Conservation (phyloP, 768 basidiomycete species). For the Mrakia frigida region DNA sequence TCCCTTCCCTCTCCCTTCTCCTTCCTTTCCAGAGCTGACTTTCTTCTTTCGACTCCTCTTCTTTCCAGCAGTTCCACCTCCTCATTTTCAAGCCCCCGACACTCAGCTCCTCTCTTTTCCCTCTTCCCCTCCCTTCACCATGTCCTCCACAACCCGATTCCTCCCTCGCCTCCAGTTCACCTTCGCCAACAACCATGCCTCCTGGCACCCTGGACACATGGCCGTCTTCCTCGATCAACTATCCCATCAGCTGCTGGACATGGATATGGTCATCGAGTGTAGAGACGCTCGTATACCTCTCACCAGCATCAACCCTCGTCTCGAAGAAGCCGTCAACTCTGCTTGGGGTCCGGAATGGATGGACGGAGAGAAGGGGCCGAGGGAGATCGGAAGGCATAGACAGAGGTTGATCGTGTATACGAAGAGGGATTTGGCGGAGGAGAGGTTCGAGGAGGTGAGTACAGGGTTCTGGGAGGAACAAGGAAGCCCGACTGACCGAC, state of each 20-base stretch:
- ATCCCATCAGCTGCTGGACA: slow-evolving; percentile 65
- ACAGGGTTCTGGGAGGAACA: not conserved
- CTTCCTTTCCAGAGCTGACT: not conserved
- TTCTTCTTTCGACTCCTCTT: not conserved
- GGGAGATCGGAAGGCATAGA: slow-evolving; percentile 48
- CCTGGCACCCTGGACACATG: slow-evolving; percentile 70
- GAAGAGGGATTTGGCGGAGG: slow-evolving; percentile 84
- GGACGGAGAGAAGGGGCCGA: slow-evolving; percentile 34
- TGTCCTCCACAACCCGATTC: slow-evolving; percentile 11
- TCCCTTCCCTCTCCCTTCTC: not conserved
- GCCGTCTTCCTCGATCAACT: slow-evolving; percentile 73
- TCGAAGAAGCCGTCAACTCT: slow-evolving; percentile 57
- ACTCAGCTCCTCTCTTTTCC: not conserved
- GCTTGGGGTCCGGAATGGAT: slow-evolving; percentile 37
- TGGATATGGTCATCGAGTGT: slow-evolving; percentile 78
- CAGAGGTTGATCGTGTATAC: slow-evolving; percentile 87
- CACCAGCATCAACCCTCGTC: slow-evolving; percentile 82
- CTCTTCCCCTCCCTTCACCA: not conserved
- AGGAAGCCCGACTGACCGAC: not conserved
- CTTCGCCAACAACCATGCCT: slow-evolving; percentile 18
- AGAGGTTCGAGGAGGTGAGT: slow-evolving; percentile 78
- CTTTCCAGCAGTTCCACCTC: not conserved
- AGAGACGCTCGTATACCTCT: slow-evolving; percentile 88
- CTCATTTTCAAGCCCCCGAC: too few relatives aligned
- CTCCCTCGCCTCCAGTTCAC: slow-evolving; percentile 24